These are phyloP conservation scores for Fragilaria radians DNA, from an alignment of 108 stramenopile species.

Conservation along the genomic window DNA sequence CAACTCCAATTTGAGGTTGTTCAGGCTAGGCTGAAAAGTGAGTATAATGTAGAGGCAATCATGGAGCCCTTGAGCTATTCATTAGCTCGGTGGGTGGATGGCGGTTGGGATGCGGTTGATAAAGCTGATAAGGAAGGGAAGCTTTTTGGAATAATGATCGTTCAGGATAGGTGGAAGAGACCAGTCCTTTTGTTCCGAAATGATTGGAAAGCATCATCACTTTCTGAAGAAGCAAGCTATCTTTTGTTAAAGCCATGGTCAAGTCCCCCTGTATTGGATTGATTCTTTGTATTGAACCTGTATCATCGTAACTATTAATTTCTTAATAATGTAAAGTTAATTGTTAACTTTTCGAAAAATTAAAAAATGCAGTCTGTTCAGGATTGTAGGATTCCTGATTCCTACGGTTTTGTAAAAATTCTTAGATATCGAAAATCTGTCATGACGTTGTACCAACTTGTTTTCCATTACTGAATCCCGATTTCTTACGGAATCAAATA, in stretches of 20 bases:
- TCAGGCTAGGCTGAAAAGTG: slow-evolving; percentile 81
- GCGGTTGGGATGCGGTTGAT: slow-evolving; percentile 91
- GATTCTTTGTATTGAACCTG: slow-evolving; percentile 5
- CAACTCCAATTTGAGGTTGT: slow-evolving; percentile 96
- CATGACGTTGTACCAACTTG: no score
- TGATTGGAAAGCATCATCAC: slow-evolving; percentile 89
- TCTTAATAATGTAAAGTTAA: no score
- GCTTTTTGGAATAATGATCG: slow-evolving; percentile 86
- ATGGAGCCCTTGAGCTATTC: slow-evolving; percentile 88
- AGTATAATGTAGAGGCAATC: slow-evolving; percentile 83
- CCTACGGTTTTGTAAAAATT: no score
- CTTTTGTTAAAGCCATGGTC: slow-evolving; percentile 67
- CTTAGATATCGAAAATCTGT: no score
- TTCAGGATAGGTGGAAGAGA: slow-evolving; percentile 84
- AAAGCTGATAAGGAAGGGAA: slow-evolving; percentile 86
- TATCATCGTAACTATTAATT: no score
- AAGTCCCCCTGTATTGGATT: slow-evolving; percentile 64
- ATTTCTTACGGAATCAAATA: no score
- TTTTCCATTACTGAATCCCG: no score
- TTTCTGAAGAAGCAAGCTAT: slow-evolving; percentile 73
- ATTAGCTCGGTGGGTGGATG: slow-evolving; percentile 90
- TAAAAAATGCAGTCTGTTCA: no score
- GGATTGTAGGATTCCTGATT: no score
- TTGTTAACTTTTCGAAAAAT: no score
- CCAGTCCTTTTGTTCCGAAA: slow-evolving; percentile 93